Evolutionary conservation across 2,329 filamentous ascomycete genomes (phyloP).

Genomic region (Cordyceps fumosorosea): DNA sequence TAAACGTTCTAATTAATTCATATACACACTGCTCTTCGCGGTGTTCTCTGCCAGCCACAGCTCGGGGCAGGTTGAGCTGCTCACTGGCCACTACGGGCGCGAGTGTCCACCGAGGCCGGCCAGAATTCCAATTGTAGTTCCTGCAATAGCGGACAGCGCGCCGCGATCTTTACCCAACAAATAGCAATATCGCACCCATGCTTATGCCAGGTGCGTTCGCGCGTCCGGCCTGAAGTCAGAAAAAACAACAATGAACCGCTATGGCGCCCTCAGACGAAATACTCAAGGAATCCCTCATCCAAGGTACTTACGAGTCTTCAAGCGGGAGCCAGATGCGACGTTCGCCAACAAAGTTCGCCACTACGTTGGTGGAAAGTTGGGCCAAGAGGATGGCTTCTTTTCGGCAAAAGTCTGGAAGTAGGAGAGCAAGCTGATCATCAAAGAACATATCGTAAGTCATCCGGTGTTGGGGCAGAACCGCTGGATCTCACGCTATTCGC

Average conservation of each 20-base stretch:
- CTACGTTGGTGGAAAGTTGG: constrained; percentile 41
- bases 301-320: constrained; percentile 42
- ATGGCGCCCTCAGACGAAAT: constrained; percentile 37
- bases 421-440: constrained; percentile 53
- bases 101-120: neutral
- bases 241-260: neutral
- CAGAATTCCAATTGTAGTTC: constrained; percentile 1
- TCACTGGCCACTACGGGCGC: constrained; percentile 10
- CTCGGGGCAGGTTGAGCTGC: neutral
- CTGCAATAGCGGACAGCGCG: constrained; percentile 4
- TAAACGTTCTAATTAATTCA: neutral
- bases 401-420: constrained; percentile 46
- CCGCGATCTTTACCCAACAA: neutral
- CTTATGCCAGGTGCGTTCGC: neutral
- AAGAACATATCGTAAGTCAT: constrained; percentile 43
- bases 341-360: constrained; percentile 53
- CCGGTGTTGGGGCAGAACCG: neutral
- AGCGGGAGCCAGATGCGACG: constrained; percentile 37
- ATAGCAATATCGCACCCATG: neutral
- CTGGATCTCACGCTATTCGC: constrained; percentile 7
- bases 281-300: constrained; percentile 40
- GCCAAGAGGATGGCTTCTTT: constrained; percentile 46
- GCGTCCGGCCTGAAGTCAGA: no score
- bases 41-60: neutral
- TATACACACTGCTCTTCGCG: neutral